Evolutionary conservation across 1,139 yeast genomes (phyloP).

Genomic region (Hansenula sp.): DNA sequence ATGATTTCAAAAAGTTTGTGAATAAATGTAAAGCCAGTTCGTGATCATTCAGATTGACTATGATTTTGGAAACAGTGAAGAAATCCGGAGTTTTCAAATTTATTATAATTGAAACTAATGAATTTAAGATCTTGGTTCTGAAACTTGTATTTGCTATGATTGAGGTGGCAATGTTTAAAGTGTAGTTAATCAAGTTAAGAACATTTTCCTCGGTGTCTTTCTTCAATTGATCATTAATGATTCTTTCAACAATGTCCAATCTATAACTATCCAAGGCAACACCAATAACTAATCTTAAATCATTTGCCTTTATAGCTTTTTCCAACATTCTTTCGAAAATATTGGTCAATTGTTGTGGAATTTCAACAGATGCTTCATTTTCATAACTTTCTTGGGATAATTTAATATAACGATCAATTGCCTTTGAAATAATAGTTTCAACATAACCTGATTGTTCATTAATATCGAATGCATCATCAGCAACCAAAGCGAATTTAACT

Average conservation of each 20-base stretch:
- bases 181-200: conserved; percentile 62
- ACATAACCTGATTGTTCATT: conserved; percentile 76
- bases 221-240: conserved; percentile 45
- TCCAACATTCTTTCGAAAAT: conserved; percentile 85
- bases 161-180: conserved; percentile 68
- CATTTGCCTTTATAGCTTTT: conserved; percentile 70
- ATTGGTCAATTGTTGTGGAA: conserved; percentile 59
- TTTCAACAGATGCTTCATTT: conserved; percentile 30
- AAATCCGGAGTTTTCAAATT: conserved; percentile 66
- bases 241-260: conserved; percentile 69
- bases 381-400: conserved; percentile 53
- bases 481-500: conserved; percentile 80
- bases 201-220: conserved; percentile 45
- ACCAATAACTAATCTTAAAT: conserved; percentile 81
- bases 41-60: conserved; percentile 81
- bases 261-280: conserved; percentile 86
- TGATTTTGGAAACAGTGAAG: conserved; percentile 76
- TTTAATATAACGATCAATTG: conserved; percentile 77
- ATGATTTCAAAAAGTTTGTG: conserved; percentile 45
- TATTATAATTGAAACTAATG: conserved; percentile 58
- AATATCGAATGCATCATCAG: conserved; percentile 77
- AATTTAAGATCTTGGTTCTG: conserved; percentile 57
- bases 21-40: conserved; percentile 66
- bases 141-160: conserved; percentile 62
- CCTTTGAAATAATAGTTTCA: conserved; percentile 90